Conservation (phyloP, 208 protist species). For the Polymyxa betae region DNA sequence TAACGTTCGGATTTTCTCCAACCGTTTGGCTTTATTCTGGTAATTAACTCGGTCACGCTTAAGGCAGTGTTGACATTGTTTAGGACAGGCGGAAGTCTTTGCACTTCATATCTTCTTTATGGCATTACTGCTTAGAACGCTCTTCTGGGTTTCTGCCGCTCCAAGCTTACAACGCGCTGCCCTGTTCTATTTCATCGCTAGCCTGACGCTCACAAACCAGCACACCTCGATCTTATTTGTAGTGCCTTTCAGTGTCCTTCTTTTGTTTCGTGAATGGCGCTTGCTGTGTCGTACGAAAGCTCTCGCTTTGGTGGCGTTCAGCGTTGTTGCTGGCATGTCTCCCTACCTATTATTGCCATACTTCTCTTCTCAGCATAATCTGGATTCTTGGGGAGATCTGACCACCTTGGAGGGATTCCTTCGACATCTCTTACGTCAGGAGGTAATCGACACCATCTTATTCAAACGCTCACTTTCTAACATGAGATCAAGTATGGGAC, state of each 20-base stretch:
- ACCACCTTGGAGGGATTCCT: conserved; percentile 15
- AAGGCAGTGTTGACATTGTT: neutral
- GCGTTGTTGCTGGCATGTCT: neutral
- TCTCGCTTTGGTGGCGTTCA: neutral
- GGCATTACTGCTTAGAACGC: neutral
- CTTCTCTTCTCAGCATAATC: neutral
- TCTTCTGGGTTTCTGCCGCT: neutral
- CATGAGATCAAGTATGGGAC: conserved; percentile 1
- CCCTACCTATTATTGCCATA: neutral
- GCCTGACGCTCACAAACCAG: neutral
- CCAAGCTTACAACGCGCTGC: neutral
- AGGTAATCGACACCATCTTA: neutral
- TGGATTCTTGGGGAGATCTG: conserved; percentile 13
- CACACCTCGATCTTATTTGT: conserved; percentile 1
- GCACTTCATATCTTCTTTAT: neutral
- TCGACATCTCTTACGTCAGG: neutral
- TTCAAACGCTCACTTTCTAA: neutral
- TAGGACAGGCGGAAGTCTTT: conserved; percentile 41
- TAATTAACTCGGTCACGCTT: neutral
- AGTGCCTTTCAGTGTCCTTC: neutral
- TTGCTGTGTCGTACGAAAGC: neutral
- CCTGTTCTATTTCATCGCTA: neutral
- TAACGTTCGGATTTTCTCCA: conserved; percentile 48
- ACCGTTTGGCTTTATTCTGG: conserved; percentile 24
- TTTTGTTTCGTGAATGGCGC: neutral